Base-by-base conservation (phyloP, 768 basidiomycete species). In the Termitomyces sp. region DNA sequence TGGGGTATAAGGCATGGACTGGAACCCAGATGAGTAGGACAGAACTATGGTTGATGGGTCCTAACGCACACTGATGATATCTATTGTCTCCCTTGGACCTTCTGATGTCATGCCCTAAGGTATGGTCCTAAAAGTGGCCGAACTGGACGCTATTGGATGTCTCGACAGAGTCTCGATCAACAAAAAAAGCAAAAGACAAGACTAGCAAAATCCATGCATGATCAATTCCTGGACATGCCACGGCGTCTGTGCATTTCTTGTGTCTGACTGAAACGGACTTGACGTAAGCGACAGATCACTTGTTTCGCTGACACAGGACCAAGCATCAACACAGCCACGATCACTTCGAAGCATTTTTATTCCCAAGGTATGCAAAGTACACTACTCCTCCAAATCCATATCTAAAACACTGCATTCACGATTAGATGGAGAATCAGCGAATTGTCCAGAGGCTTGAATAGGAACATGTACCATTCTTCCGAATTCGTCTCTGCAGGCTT, bases 401-500 rank as follows among this genome's bases (percentile, higher is more conserved):
- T 77, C 71, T 49, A 80, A 65, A n/a, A 75, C 60, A 58, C 79
- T 75, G 57, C 28, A 45, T 33, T 28, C 32, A 32, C 13, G 4
- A 47, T 24, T 33, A 16, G n/a, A n/a, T n/a, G n/a, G n/a, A 8
- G 6, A 41, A 48, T 46, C 58, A 44, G 63, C 50, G 48, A 54
- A 32, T 45, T 8, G 33, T 22, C 35, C 28, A 46, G 38, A 41
- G 38, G 18, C 35, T 32, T 28, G 2, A 36, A 0, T 24, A 16
- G 9, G 16, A 8, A 38, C 43, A 47, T 3, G 65, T 65, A 89
- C 89, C 88, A 92, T 74, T 90, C 88, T 68, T 94, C 91, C 0
- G 94, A 95, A 66, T 91, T 87, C 43, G 83, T 72, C 58, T 87
- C 88, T 2, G 90, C 84, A 13, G 95, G 95, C 57, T 87, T 90